A percentile compares a stretch with the other conserved stretches of the same genome.
Evolutionary conservation across 129 eudicot species (phyloP).

Genomic region (Arctium lappa): DNA sequence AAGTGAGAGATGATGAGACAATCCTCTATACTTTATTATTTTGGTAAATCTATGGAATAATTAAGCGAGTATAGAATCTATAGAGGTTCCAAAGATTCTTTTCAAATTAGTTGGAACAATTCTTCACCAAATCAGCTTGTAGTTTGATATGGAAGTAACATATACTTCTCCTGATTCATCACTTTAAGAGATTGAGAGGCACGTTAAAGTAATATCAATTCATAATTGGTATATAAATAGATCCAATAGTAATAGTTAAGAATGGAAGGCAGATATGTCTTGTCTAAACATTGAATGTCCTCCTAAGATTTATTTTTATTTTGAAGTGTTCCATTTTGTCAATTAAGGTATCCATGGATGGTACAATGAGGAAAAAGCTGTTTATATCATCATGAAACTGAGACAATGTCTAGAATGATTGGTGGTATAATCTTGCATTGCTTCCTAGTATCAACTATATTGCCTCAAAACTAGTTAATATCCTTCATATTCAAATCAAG

Average conservation of each 20-base stretch:
- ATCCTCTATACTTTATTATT: neutral
- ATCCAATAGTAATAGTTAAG: neutral
- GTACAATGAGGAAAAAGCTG: neutral
- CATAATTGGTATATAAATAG: neutral
- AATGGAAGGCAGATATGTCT: neutral
- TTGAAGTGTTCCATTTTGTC: neutral
- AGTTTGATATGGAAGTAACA: neutral
- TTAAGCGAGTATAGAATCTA: neutral
- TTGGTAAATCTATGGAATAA: neutral
- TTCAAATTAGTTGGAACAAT: neutral
- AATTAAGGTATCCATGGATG: neutral
- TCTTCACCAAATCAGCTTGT: neutral
- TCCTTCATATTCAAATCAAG: neutral
- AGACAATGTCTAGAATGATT: neutral
- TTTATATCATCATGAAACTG: neutral
- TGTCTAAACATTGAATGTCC: neutral
- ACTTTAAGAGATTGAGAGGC: neutral
- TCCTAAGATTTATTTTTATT: neutral
- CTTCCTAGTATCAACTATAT: neutral
- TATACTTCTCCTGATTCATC: neutral
- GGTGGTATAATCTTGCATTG: neutral
- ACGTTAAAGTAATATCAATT: neutral
- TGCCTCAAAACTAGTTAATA: neutral
- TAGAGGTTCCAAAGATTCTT: neutral
- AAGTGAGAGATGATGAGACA: neutral